Evolutionary conservation across 805 yeast species (phyloP).

Genomic region (Wickerhamomyces rabaulensis): DNA sequence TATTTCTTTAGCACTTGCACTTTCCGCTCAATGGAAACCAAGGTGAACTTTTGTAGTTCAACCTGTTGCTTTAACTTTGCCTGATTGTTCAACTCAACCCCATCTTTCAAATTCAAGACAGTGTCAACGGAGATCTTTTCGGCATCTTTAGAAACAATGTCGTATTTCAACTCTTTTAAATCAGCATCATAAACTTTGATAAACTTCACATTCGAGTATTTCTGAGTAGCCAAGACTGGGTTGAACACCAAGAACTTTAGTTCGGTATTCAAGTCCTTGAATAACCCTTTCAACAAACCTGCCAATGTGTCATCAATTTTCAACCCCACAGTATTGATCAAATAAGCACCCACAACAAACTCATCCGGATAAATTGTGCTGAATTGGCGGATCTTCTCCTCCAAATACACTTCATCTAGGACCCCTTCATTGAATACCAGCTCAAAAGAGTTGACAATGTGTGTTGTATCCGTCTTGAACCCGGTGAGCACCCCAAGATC

Average conservation of each 20-base stretch:
- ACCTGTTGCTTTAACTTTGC: conserved; percentile 8
- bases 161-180: conserved; percentile 3
- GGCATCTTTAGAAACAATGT: conserved; percentile 8
- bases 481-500: conserved; percentile 6
- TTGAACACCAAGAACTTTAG: conserved; percentile 1
- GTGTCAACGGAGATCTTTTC: conserved; percentile 13
- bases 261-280: not conserved
- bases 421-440: not conserved
- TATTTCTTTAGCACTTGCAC: conserved; percentile 1
- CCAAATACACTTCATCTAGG: conserved; percentile 3
- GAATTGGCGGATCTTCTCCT: conserved; percentile 8
- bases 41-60: conserved; percentile 4
- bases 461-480: not conserved
- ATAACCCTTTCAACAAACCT: not conserved
- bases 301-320: not conserved
- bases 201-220: conserved; percentile 7
- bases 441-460: conserved; percentile 11
- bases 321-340: conserved; percentile 1
- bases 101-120: conserved; percentile 6
- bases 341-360: conserved; percentile 9
- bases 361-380: conserved; percentile 8
- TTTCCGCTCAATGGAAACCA: conserved; percentile 5
- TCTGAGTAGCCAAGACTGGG: conserved; percentile 4
- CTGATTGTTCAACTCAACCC: conserved; percentile 2
- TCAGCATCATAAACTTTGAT: conserved; percentile 2